Percentiles rank a stretch among this genome's conserved stretches.
These are phyloP conservation scores for Dendrothele bispora DNA, from an alignment of 768 basidiomycete species.

Conservation along the genomic window DNA sequence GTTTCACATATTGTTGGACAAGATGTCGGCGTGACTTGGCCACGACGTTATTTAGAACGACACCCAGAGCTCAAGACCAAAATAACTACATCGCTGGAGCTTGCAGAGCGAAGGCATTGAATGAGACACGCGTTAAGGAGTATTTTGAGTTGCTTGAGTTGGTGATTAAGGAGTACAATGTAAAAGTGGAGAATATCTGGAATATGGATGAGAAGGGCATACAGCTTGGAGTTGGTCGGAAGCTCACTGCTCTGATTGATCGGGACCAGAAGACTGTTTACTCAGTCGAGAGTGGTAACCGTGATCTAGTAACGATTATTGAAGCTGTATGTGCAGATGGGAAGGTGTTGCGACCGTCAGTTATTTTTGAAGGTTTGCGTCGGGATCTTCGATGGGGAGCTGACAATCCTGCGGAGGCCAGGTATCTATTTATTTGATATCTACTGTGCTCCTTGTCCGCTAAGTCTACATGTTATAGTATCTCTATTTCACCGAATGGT, in stretches of 20 bases:
- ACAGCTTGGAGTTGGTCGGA: conserved; percentile 20
- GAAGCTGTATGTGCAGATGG: conserved; percentile 46
- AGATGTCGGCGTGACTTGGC: not conserved
- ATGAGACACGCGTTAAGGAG: conserved; percentile 9
- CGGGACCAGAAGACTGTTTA: conserved; percentile 15
- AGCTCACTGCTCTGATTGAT: conserved; percentile 9
- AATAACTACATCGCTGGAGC: not conserved
- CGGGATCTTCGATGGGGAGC: conserved; percentile 12
- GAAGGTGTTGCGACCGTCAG: conserved; percentile 28
- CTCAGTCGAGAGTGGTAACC: conserved; percentile 27
- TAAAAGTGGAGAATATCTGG: conserved; percentile 15
- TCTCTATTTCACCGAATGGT: conserved; percentile 34
- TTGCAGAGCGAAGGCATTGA: conserved; percentile 18
- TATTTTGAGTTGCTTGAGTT: conserved; percentile 11
- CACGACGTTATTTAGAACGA: not conserved
- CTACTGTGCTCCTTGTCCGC: not conserved
- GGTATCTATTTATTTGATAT: not conserved
- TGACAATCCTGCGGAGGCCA: not conserved
- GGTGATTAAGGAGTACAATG: conserved; percentile 11
- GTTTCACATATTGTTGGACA: not conserved
- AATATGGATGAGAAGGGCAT: conserved; percentile 18
- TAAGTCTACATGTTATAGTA: conserved; percentile 26
- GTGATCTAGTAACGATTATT: conserved; percentile 47
- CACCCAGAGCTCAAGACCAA: conserved; percentile 1
- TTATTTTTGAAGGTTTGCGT: conserved; percentile 36